These are phyloP conservation scores for Podosphaera aphanis DNA, from an alignment of 2,329 filamentous ascomycete species.

Conservation along the genomic window DNA sequence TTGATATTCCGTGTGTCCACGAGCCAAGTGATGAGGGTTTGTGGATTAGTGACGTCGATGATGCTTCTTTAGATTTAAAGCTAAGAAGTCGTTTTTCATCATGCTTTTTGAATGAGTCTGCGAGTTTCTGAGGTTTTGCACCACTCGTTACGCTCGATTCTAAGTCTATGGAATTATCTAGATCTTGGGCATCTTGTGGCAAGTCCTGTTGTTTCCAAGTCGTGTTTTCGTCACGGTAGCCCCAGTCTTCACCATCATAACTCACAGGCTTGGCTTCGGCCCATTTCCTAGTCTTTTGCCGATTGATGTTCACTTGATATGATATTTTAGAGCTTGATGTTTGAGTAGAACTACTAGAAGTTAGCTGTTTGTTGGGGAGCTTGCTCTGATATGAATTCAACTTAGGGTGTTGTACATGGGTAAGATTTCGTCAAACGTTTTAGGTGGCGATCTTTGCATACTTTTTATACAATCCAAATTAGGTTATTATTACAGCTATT, in stretches of 20 bases:
- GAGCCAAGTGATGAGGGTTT: no score
- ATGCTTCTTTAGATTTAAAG: no score
- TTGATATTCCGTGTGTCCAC: slow-evolving; percentile 10
- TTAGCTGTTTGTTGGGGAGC: not conserved
- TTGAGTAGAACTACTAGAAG: slow-evolving; percentile 1
- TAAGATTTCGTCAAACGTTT: slow-evolving; percentile 13
- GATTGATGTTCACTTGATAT: slow-evolving; percentile 71
- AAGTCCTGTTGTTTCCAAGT: slow-evolving; percentile 22
- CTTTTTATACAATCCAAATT: slow-evolving; percentile 1
- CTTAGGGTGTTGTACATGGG: slow-evolving; percentile 11
- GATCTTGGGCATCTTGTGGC: slow-evolving; percentile 20
- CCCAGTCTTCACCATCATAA: slow-evolving; percentile 92
- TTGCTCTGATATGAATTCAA: no score
- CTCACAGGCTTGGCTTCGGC: slow-evolving; percentile 65
- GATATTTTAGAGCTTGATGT: slow-evolving; percentile 8
- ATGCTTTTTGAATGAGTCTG: no score
- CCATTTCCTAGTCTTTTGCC: slow-evolving; percentile 86
- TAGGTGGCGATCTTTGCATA: slow-evolving; percentile 9
- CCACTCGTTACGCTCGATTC: slow-evolving; percentile 23
- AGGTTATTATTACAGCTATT: no score
- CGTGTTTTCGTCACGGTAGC: slow-evolving; percentile 39
- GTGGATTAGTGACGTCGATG: no score
- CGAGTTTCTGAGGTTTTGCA: slow-evolving; percentile 24
- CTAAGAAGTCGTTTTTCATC: no score
- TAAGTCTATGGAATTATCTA: slow-evolving; percentile 7